Evolutionary conservation across 108 stramenopile species (phyloP).

Genomic region (Cyclotella baltica): DNA sequence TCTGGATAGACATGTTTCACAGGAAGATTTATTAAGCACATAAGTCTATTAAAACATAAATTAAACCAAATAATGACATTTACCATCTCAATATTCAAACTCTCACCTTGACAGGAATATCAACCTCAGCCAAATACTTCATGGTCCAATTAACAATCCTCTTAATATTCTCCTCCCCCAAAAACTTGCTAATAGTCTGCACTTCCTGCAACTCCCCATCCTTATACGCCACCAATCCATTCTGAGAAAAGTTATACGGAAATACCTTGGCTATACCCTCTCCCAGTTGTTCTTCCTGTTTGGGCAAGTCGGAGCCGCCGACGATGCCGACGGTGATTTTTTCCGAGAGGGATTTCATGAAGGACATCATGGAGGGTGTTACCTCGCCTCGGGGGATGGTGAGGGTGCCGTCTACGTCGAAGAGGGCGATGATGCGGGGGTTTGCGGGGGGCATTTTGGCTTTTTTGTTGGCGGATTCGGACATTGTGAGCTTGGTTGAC

Average conservation of each 20-base stretch:
- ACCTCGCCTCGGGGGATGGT: slow-evolving; percentile 95
- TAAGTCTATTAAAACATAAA: too few species aligned
- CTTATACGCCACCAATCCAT: slow-evolving; percentile 98
- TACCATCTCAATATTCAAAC: background rate
- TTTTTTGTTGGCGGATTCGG: slow-evolving; percentile 29
- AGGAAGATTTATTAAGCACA: too few species aligned
- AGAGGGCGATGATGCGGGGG: slow-evolving; percentile 94
- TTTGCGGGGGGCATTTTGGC: slow-evolving; percentile 69
- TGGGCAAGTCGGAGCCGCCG: slow-evolving; percentile 97
- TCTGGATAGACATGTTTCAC: slow-evolving; percentile 43
- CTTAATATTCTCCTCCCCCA: slow-evolving; percentile 99
- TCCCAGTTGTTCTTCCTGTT: slow-evolving; percentile 99
- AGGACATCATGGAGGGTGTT: slow-evolving; percentile 88
- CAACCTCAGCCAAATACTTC: slow-evolving; percentile 87
- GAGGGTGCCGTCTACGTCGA: slow-evolving; percentile 99
- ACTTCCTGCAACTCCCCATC: slow-evolving; percentile 80
- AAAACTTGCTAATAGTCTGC: slow-evolving; percentile 88
- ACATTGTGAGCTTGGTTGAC: background rate
- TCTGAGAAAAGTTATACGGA: slow-evolving; percentile 99
- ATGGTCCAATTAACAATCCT: slow-evolving; percentile 96
- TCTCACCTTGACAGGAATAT: slow-evolving; percentile 94
- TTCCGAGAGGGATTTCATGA: slow-evolving; percentile 87
- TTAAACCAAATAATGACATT: background rate
- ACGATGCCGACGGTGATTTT: slow-evolving; percentile 98
- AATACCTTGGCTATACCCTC: slow-evolving; percentile 84